These are phyloP conservation scores for Microdochium trichocladiopsis DNA, from an alignment of 2,329 filamentous ascomycete species.

Conservation along the genomic window DNA sequence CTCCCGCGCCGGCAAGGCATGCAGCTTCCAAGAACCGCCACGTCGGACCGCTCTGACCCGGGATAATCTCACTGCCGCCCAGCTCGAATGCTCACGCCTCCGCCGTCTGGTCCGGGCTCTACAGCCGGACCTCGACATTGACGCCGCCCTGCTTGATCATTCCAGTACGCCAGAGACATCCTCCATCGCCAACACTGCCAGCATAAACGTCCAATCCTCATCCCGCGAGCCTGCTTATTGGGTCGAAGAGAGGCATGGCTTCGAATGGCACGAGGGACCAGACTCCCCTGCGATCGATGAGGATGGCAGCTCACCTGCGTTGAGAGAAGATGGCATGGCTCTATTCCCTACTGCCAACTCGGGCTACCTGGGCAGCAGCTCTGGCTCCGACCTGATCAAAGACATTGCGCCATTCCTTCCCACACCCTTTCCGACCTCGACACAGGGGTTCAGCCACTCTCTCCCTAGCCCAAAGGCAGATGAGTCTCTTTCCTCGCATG, in stretches of 20 bases:
- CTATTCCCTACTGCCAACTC: conserved; percentile 11
- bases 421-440: neutral
- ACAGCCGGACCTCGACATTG: conserved; percentile 18
- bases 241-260: conserved; percentile 2
- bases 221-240: neutral
- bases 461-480: conserved; percentile 1
- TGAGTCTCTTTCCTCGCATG: conserved; percentile 2
- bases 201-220: conserved; percentile 4
- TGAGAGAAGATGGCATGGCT: conserved; percentile 16
- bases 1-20: conserved; percentile 18
- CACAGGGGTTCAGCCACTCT: neutral
- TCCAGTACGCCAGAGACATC: conserved; percentile 1
- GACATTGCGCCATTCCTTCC: conserved; percentile 9
- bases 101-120: conserved; percentile 16
- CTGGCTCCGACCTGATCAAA: conserved; percentile 15
- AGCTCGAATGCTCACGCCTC: conserved; percentile 18
- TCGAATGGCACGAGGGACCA: conserved; percentile 12
- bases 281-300: neutral
- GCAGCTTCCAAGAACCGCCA: conserved; percentile 22
- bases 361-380: conserved; percentile 18
- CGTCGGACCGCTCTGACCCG: conserved; percentile 25
- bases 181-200: conserved; percentile 1
- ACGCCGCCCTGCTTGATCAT: conserved; percentile 7
- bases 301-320: neutral
- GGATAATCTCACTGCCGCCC: conserved; percentile 24